A percentile compares a stretch with the other conserved stretches of the same genome.
These are phyloP conservation scores for Pneumocystis carinii DNA, from an alignment of 1,139 yeast genomes.

Conservation along the genomic window DNA sequence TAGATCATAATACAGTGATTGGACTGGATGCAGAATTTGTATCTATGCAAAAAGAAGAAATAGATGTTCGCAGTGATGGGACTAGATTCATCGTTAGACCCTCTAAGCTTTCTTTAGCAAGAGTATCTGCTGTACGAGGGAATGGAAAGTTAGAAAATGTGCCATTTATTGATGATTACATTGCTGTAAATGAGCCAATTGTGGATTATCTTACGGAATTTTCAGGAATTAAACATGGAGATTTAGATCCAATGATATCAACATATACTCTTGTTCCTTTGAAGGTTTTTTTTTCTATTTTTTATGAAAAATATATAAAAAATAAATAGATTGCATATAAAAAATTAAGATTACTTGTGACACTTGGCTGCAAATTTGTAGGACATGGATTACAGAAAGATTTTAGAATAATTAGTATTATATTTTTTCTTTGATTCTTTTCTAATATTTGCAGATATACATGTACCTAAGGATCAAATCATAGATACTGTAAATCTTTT, in stretches of 20 bases:
- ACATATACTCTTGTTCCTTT: constrained; percentile 57
- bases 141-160: constrained; percentile 50
- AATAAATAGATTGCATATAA: constrained; percentile 45
- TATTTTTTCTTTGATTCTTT: background rate
- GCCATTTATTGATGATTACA: constrained; percentile 88
- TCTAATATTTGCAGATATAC: constrained; percentile 28
- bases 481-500: constrained; percentile 78
- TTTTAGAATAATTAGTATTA: constrained; percentile 66
- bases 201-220: constrained; percentile 80
- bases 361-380: constrained; percentile 79
- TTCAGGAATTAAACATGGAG: constrained; percentile 89
- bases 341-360: constrained; percentile 72
- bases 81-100: constrained; percentile 56
- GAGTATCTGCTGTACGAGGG: constrained; percentile 78
- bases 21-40: constrained; percentile 98
- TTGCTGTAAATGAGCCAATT: constrained; percentile 46
- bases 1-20: constrained; percentile 49
- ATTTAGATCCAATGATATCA: constrained; percentile 60
- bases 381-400: constrained; percentile 92
- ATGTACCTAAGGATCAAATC: constrained; percentile 72
- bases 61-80: constrained; percentile 64
- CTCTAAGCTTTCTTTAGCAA: constrained; percentile 60
- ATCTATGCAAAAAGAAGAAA: constrained; percentile 59
- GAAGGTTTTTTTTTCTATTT: constrained; percentile 25
- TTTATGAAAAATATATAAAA: constrained; percentile 16